Evolutionary conservation across 2,329 filamentous ascomycete genomes (phyloP), one percentile per base, ranked within the genome.

Genomic region (Talaromyces sp.): DNA sequence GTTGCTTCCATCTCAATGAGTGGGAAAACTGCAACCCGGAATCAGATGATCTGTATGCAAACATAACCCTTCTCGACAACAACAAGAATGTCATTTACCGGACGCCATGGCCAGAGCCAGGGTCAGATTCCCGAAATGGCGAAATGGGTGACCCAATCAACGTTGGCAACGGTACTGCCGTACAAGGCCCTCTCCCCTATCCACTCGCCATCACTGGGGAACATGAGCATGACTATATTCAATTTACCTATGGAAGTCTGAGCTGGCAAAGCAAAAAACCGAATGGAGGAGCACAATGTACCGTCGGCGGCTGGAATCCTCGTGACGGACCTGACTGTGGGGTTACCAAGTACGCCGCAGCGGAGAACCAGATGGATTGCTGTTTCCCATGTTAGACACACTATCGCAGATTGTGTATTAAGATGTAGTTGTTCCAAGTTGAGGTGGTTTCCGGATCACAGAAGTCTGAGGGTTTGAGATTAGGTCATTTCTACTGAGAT

Each of bases 331-430:
- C 50, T 39, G 33, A 15, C 31, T 53, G 50, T 40, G 50, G 37
- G n/a, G 22, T 37, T 53, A 25, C 2, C 50, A 22, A 48, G 10
- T 48, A 48, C 43, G 33, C 43, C 13, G 43, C 43, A 33, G 52
- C 52, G 5, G 52, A 54, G 37, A 54, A 54, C 52, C 52, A 54
- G 52, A 54, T 54, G 52, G 52, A 54, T 43, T 54, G 52, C 52
- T 54, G 52, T 54, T 54, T 54, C 28, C 52, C 52, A 33, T 54
- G 52, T 54, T 54, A 54, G 22, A 48, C 17, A 40, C 17, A 40
- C 17, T 40, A 40, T 40, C 37, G 37, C 37, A 40, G 37, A 40
- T 40, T 40, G 25, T 17, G 25, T 40, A 48, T 48, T 13, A 9
- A 40, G 36, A 37, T 37, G 19, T 21, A 53, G 33, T 53, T 53